Base-by-base conservation (phyloP, 1,284 basidiomycete species). In the Waitea zeae region DNA sequence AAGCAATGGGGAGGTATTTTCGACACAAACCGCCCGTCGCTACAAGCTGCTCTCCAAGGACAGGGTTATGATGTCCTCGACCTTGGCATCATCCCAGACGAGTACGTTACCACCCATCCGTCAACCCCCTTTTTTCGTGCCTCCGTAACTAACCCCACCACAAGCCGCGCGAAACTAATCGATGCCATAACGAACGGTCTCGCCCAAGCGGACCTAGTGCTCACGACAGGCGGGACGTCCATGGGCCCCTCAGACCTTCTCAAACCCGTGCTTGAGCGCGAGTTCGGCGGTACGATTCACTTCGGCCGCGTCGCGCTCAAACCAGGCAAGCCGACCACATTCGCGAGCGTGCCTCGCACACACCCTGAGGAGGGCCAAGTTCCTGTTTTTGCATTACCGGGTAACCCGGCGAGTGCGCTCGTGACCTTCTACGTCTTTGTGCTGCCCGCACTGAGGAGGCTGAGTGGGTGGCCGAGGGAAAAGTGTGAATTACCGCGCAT, bases 361-460 rank as follows among this genome's bases (percentile, higher is more conserved):
- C 32, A 53, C 42, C 38, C 42, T 20, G 31, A 49, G 45, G 15
- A 42, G 41, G n/a, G 42, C 47, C 22, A 78, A 73, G 42, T 69
- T 75, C 3, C 47, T 88, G 3, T n/a, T n/a, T 90, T 92, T 47
- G 84, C 83, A 0, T 63, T 92, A 1, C 87, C 87, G 0, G 88
- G 87, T 1, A 90, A 90, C 49, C 88, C 88, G 0, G 87, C 88
- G 0, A 78, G 74, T 4, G 88, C 87, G 6, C 60, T 90, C n/a
- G 86, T 90, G 2, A 86, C 75, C 12, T 89, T 89, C 53, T 69
- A 86, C 48, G 50, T 90, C 4, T 89, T 90, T 47, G 86, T 88
- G 6, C 51, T 89, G 0, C 87, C 87, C 3, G 78, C 80, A 4
- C 53, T 92, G 35, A 59, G 87, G 39, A 67, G 59, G 42, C 51